Conservation (phyloP, 2,329 filamentous ascomycete species). For the Sporothrix pallida region DNA sequence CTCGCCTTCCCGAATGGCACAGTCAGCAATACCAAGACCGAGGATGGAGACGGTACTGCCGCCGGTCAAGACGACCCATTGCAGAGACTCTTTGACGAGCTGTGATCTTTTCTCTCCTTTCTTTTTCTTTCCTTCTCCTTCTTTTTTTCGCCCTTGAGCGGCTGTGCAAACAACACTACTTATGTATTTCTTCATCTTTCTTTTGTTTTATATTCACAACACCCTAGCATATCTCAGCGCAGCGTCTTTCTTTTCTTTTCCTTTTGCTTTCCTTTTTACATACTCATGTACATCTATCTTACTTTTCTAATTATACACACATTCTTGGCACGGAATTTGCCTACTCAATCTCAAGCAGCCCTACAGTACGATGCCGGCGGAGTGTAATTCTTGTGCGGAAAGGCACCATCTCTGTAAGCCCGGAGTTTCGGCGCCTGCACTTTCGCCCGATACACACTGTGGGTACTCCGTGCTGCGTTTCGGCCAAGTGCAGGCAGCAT, state of each 20-base stretch:
- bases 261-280: not conserved
- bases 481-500: not conserved
- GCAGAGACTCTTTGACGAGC: constrained; percentile 35
- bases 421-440: not conserved
- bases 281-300: constrained; percentile 15
- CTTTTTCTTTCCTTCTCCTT: not conserved
- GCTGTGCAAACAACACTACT: constrained; percentile 1
- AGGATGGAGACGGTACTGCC: not conserved
- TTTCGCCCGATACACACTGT: not conserved
- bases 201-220: not conserved
- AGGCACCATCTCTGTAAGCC: not conserved
- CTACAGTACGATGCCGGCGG: not conserved
- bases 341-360: not conserved
- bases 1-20: constrained; percentile 30
- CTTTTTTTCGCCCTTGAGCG: not conserved
- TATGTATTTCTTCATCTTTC: not conserved
- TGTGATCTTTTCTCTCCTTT: constrained; percentile 20
- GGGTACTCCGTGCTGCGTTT: not conserved
- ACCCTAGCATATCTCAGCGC: not conserved
- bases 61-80: constrained; percentile 19
- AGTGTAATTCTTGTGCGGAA: not conserved
- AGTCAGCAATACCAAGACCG: not conserved
- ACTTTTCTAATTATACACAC: constrained; percentile 18
- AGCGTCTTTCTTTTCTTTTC: not conserved
- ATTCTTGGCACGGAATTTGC: not conserved